Evolutionary conservation across 208 protist genomes (phyloP).

Genomic region (Crithidia fasciculata): DNA sequence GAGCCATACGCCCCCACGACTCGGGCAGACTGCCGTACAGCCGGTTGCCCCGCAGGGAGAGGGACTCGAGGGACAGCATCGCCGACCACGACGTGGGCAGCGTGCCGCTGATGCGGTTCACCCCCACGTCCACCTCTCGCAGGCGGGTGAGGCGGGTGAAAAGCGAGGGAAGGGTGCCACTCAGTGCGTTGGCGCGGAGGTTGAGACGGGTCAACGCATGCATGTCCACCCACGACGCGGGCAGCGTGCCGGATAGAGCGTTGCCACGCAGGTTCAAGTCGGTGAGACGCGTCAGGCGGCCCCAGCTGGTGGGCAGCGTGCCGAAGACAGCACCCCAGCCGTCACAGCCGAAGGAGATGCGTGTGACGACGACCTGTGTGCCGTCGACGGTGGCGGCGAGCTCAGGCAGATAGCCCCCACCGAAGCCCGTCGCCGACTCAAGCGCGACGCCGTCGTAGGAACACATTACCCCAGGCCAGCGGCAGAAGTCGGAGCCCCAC

Average conservation of each 20-base stretch:
- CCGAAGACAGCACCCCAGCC: not conserved
- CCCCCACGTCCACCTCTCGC: not conserved
- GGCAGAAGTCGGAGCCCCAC: conserved; percentile 3
- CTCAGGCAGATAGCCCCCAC: not conserved
- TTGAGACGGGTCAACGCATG: not conserved
- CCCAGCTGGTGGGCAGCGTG: conserved; percentile 1
- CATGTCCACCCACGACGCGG: not conserved
- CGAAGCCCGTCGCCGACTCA: not conserved
- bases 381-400: not conserved
- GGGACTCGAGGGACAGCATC: not conserved
- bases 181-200: not conserved
- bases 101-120: not conserved
- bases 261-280: not conserved
- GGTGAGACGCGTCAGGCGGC: not conserved
- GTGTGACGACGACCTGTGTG: not conserved
- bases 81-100: conserved; percentile 1
- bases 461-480: not conserved
- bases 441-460: not conserved
- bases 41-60: not conserved
- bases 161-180: not conserved
- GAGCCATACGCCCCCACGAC: not conserved
- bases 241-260: not conserved
- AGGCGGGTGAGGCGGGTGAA: not conserved
- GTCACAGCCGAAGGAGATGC: not conserved
- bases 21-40: not conserved